phyloP scores from a whole-genome alignment of 495 filamentous ascomycete species.

The Haplographium delicatum region DNA sequence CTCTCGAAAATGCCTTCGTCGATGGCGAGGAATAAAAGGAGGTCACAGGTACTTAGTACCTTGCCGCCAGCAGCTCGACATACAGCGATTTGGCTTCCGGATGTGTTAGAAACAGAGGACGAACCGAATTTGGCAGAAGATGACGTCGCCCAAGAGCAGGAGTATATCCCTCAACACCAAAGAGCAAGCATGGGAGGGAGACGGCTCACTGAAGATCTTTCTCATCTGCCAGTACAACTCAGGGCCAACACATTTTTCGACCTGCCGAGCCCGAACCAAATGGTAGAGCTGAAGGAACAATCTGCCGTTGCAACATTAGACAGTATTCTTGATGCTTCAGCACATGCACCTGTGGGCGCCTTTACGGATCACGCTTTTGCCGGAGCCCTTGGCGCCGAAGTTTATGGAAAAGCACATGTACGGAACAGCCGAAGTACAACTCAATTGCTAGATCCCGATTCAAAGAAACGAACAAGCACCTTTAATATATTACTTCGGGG shows the following conservation, averaged over 20 bases:
- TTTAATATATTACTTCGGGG: constrained; percentile 20
- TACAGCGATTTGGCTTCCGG: constrained; percentile 25
- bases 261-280: constrained; percentile 47
- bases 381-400: constrained; percentile 61
- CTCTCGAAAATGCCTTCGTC: constrained; percentile 66
- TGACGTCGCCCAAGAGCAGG: constrained; percentile 15
- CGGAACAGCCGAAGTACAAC: constrained; percentile 14
- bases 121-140: constrained; percentile 8
- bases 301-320: constrained; percentile 88
- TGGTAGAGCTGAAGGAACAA: constrained; percentile 64
- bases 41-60: constrained; percentile 54
- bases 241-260: constrained; percentile 91
- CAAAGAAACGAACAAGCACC: constrained; percentile 22
- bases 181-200: constrained; percentile 28
- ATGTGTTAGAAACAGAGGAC: constrained; percentile 21
- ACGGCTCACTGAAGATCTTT: constrained; percentile 21
- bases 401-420: constrained; percentile 42
- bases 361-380: constrained; percentile 91
- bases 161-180: constrained; percentile 25
- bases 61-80: constrained; percentile 36
- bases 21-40: constrained; percentile 59
- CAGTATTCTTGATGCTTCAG: constrained; percentile 91
- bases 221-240: constrained; percentile 73
- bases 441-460: constrained; percentile 9
- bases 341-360: constrained; percentile 83